phyloP scores from a whole-genome alignment of 495 filamentous ascomycete genomes.

The Opeltia flavorubescens region DNA sequence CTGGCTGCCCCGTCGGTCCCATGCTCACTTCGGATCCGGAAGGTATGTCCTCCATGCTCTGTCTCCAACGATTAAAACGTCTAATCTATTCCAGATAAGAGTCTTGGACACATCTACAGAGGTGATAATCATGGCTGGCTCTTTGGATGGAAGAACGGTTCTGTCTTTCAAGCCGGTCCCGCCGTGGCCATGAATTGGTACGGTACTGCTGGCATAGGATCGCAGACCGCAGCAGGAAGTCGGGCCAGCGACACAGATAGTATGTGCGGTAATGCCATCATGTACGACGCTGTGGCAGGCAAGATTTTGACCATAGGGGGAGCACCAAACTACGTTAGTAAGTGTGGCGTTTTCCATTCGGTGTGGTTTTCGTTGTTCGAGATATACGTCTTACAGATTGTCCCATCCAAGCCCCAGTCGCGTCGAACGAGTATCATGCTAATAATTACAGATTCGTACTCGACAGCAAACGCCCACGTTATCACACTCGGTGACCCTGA shows the following conservation, averaged over 20 bases:
- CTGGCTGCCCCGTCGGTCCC: slow-evolving; percentile 22
- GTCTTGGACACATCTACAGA: slow-evolving; percentile 20
- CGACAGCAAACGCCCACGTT: slow-evolving; percentile 28
- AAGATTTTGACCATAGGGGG: slow-evolving; percentile 43
- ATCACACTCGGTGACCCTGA: slow-evolving; percentile 30
- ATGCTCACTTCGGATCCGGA: slow-evolving; percentile 37
- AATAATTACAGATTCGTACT: slow-evolving; percentile 15
- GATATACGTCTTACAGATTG: too few relatives aligned
- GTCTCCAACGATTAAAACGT: background rate
- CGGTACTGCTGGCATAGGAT: slow-evolving; percentile 26
- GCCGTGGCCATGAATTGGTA: slow-evolving; percentile 45
- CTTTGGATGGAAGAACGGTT: slow-evolving; percentile 40
- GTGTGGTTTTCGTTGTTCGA: too few relatives aligned
- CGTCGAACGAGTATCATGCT: too few relatives aligned
- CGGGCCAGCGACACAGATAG: slow-evolving; percentile 32
- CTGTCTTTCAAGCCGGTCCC: slow-evolving; percentile 44
- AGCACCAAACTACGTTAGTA: slow-evolving; percentile 25
- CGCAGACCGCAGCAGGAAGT: slow-evolving; percentile 20
- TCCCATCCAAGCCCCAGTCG: too few relatives aligned
- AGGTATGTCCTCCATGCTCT: slow-evolving; percentile 20
- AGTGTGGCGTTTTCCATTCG: background rate
- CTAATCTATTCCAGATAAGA: background rate
- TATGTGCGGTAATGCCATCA: slow-evolving; percentile 38
- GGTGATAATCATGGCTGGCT: slow-evolving; percentile 46
- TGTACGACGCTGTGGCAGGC: slow-evolving; percentile 40